A percentile compares a stretch with the other conserved stretches of the same genome.
Evolutionary conservation across 192 early-diverging fungal species (phyloP).

Genomic region (Haplosporangium gracile): DNA sequence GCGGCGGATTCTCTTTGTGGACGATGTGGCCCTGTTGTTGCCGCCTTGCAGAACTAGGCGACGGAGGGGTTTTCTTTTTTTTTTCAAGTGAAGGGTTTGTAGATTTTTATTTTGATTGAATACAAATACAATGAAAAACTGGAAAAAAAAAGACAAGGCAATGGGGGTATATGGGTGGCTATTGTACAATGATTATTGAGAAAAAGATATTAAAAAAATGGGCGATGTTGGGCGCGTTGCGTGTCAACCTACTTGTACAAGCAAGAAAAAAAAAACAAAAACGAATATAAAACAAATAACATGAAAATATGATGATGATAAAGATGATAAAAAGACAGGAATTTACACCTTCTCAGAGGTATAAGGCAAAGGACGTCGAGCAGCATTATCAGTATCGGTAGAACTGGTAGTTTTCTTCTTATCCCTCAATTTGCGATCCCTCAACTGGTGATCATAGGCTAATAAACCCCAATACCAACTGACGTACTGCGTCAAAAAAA

Average conservation of each 20-base stretch:
- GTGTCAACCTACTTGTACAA: too few species aligned
- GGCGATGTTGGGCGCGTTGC: too few species aligned
- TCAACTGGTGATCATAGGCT: not conserved
- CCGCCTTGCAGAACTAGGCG: not conserved
- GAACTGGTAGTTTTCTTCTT: not conserved
- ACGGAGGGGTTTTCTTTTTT: too few species aligned
- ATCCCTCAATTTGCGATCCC: not conserved
- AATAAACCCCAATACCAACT: not conserved
- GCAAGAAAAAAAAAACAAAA: not conserved
- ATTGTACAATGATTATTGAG: too few species aligned
- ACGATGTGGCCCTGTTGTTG: slow-evolving; percentile 66
- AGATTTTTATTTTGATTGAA: not conserved
- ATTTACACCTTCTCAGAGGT: not conserved
- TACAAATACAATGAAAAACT: not conserved
- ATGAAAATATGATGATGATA: not conserved
- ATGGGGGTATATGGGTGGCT: too few species aligned
- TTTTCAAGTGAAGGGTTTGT: not conserved
- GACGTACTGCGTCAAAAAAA: not conserved
- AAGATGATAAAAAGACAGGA: not conserved
- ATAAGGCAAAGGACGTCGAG: not conserved
- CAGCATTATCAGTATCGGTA: not conserved
- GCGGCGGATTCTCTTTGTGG: slow-evolving; percentile 64
- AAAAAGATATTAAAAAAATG: too few species aligned
- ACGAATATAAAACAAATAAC: not conserved
- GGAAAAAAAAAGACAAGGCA: not conserved